A percentile compares a stretch with the other conserved stretches of the same genome.
Evolutionary conservation across 2,329 filamentous ascomycete species (phyloP).

Genomic region (Arthrobotrys megalospora): DNA sequence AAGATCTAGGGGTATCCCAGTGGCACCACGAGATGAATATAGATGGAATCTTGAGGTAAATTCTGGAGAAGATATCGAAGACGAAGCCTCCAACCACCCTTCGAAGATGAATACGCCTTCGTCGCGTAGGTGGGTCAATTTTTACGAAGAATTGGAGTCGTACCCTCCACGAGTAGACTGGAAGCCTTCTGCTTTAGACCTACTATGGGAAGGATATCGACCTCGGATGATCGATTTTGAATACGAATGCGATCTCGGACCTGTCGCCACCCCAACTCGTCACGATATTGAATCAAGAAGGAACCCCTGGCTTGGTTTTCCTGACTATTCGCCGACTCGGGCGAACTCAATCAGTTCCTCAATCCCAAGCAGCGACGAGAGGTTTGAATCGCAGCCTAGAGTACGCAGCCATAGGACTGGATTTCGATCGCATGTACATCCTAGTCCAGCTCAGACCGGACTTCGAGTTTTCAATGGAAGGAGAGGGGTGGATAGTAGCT

Average conservation of each 20-base stretch:
- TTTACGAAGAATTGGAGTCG: background rate
- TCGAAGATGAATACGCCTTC: background rate
- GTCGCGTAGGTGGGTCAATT: background rate
- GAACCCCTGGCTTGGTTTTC: constrained; percentile 7
- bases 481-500: background rate
- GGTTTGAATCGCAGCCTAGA: background rate
- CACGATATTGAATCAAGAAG: background rate
- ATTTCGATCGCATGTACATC: background rate
- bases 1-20: background rate
- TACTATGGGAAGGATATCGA: constrained; percentile 26
- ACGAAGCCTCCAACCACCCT: background rate
- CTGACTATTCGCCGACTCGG: constrained; percentile 30
- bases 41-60: background rate
- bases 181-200: constrained; percentile 26
- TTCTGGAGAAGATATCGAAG: background rate
- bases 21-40: background rate
- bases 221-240: constrained; percentile 46
- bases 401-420: background rate
- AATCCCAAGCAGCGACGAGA: constrained; percentile 2
- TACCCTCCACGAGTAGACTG: background rate
- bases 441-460: background rate
- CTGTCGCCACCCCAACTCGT: background rate
- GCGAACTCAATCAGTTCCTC: constrained; percentile 48
- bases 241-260: background rate
- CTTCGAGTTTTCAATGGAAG: background rate